Percentiles rank a stretch among this genome's conserved stretches.
Evolutionary conservation across 2,329 filamentous ascomycete species (phyloP).

Genomic region (Dothiorella sarmentorum): DNA sequence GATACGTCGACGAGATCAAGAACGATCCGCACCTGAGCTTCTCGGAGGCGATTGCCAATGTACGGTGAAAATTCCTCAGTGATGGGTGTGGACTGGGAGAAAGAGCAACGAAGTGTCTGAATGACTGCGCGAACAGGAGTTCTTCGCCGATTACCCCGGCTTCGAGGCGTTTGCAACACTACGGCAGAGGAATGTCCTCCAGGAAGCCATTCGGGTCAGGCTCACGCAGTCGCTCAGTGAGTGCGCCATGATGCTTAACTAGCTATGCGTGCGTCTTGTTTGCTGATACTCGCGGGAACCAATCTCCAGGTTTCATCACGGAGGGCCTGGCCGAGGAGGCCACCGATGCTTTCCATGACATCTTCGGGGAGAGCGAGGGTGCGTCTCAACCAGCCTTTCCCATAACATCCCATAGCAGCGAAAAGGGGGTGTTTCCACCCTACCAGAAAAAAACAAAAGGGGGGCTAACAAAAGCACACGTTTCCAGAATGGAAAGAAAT

Average conservation of each 20-base stretch:
- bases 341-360: not conserved
- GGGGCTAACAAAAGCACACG: no score
- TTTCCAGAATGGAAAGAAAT: slow-evolving; percentile 19
- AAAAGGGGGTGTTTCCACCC: no score
- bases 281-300: no score
- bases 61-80: not conserved
- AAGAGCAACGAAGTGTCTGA: not conserved
- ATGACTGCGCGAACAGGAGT: not conserved
- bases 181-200: not conserved
- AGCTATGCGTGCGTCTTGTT: not conserved
- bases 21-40: slow-evolving; percentile 5
- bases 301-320: not conserved
- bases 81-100: no score
- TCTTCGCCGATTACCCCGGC: slow-evolving; percentile 5
- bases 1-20: slow-evolving; percentile 1
- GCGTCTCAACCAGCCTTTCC: not conserved
- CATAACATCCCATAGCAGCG: no score
- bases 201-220: not conserved
- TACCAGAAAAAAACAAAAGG: no score
- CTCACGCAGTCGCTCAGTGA: slow-evolving; percentile 6
- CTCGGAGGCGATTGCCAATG: not conserved
- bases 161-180: not conserved
- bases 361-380: not conserved
- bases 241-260: not conserved
- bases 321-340: not conserved